Percentiles rank a stretch among this genome's conserved stretches.
These are phyloP conservation scores for Erigeron philadelphicus DNA, from an alignment of 140 eudicot species.

Conservation along the genomic window DNA sequence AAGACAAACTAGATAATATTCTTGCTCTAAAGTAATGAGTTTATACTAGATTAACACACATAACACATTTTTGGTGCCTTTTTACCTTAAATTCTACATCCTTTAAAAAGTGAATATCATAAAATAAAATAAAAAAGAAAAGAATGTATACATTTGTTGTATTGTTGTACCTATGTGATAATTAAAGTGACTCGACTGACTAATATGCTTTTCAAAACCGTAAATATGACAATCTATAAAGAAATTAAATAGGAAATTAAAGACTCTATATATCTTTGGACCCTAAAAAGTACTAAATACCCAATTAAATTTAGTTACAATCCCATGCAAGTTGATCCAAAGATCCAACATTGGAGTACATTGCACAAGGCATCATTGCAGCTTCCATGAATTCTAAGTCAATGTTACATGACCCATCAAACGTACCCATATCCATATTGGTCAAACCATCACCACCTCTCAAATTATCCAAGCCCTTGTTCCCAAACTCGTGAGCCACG, in stretches of 20 bases:
- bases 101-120: not conserved
- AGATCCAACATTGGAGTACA: slow-evolving; percentile 42
- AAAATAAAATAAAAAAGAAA: not conserved
- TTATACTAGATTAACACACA: too few species aligned
- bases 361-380: slow-evolving; percentile 54
- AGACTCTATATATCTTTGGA: slow-evolving; percentile 12
- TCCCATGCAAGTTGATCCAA: slow-evolving; percentile 81
- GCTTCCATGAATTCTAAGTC: slow-evolving; percentile 77
- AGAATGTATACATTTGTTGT: not conserved
- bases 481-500: slow-evolving; percentile 30
- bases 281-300: slow-evolving; percentile 16
- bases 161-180: not conserved
- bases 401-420: slow-evolving; percentile 46
- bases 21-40: too few species aligned
- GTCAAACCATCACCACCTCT: slow-evolving; percentile 22
- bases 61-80: too few species aligned
- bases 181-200: slow-evolving; percentile 11
- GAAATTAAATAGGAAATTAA: not conserved
- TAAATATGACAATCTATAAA: slow-evolving; percentile 18
- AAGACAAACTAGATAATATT: too few species aligned
- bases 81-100: too few species aligned
- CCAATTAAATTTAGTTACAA: slow-evolving; percentile 29
- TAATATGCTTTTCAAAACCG: not conserved
- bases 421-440: slow-evolving; percentile 27
- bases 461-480: slow-evolving; percentile 31